phyloP scores from a whole-genome alignment of 2,329 filamentous ascomycete species.

The Aureobasidium namibiae region DNA sequence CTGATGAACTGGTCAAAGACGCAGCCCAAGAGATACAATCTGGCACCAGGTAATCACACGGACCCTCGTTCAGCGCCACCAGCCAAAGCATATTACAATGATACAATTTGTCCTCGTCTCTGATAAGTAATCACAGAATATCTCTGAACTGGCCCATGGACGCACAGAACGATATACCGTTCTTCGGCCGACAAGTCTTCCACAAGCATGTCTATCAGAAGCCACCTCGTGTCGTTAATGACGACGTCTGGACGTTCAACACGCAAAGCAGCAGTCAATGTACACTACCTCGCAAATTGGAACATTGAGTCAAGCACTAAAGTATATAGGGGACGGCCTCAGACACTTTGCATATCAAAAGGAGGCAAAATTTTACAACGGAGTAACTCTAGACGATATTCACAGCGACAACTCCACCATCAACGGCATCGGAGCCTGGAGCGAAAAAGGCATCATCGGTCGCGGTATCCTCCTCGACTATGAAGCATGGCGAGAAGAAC shows the following conservation, averaged over 20 bases:
- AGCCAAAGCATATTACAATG: neutral
- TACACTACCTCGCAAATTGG: conserved; percentile 2
- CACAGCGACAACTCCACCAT: conserved; percentile 31
- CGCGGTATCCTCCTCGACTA: conserved; percentile 49
- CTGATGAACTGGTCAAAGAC: conserved; percentile 43
- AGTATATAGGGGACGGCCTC: conserved; percentile 41
- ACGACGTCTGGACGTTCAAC: conserved; percentile 53
- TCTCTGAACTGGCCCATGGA: conserved; percentile 55
- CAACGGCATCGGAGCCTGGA: conserved; percentile 41
- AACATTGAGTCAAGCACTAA: neutral
- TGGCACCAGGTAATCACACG: conserved; percentile 31
- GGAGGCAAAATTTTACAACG: conserved; percentile 30
- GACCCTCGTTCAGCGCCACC: neutral
- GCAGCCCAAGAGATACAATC: conserved; percentile 42
- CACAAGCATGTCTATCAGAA: conserved; percentile 47
- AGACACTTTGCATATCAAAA: conserved; percentile 45
- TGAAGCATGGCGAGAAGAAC: conserved; percentile 38
- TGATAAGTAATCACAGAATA: conserved; percentile 41
- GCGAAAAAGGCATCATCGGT: conserved; percentile 48
- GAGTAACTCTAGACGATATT: conserved; percentile 32
- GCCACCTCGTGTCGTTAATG: conserved; percentile 46
- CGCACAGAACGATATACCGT: conserved; percentile 43
- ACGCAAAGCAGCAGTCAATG: conserved; percentile 51
- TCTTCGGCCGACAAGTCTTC: conserved; percentile 50
- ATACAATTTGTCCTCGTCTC: too few species aligned